Base-by-base conservation (phyloP, 2,329 filamentous ascomycete species). In the Aureobasidium zeae region DNA sequence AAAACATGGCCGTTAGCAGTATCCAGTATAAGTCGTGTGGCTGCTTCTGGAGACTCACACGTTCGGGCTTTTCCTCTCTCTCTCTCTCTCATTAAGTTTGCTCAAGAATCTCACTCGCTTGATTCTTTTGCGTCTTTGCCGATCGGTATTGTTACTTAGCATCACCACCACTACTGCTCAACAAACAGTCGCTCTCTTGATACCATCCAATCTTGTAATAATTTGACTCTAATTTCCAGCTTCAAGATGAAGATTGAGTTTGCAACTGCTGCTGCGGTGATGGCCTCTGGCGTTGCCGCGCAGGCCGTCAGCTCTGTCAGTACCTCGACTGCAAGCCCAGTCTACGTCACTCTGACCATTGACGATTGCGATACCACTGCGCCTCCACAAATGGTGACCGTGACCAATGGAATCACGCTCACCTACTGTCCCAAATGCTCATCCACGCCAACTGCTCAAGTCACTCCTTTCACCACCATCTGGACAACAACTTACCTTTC, bases 351-450 rank as follows among this genome's bases (percentile, higher is more conserved):
- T 4, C 49, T 59, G 39, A 61, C 57, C 10, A 52, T 54, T 50
- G 53, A 55, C 43, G 53, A 57, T 46, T 63, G 60, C 55, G 50
- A 54, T 19, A 55, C 50, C 42, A 44, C 48, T 13, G 49, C 55
- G 4, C 49, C 55, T 33, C 53, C 54, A 47, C 57, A 52, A 7
- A 49, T 62, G 48, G 53, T 61, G 47, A 62, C 61, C 19, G 50
- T 62, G 41, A 61, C 58, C 11, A 50, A 57, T 9, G 56, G 56
- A 22, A 48, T 57, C 13, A 63, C 60, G 5, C 53, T 61, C 30
- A 63, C 60, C 6, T 60, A 57, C 53, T 63, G 61, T 49, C 59
- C 60, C 13, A 51, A 55, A 42, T 63, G 61, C 49, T 22, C 46
- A 16, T 29, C 24, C 11, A 24, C 48, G n/a, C 20, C 44, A 8